These are phyloP conservation scores for Irpex lacteus DNA, from an alignment of 1,284 basidiomycete genomes.

Conservation along the genomic window DNA sequence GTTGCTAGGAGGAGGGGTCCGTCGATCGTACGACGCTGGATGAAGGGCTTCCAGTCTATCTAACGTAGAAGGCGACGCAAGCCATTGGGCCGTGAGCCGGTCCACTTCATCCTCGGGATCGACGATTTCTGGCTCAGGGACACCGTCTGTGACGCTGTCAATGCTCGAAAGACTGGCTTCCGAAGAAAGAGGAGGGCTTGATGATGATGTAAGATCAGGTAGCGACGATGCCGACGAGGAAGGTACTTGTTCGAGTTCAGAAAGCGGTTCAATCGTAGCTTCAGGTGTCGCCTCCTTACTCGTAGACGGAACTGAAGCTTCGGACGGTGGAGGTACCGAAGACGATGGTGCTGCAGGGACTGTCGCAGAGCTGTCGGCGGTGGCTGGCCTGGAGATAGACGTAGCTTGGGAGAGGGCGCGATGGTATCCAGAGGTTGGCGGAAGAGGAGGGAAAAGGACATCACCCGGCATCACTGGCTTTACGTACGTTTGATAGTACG, in stretches of 20 bases:
- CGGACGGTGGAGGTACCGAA: neutral
- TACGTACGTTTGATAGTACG: constrained; percentile 59
- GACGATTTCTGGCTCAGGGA: neutral
- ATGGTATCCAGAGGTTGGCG: constrained; percentile 44
- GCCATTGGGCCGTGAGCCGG: constrained; percentile 15
- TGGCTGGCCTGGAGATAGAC: constrained; percentile 26
- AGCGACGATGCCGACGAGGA: constrained; percentile 38
- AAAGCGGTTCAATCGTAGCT: neutral
- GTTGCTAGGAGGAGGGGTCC: neutral
- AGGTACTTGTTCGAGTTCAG: neutral
- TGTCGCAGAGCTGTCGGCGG: constrained; percentile 9
- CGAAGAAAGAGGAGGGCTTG: constrained; percentile 55
- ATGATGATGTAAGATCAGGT: constrained; percentile 67
- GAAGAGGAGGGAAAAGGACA: constrained; percentile 68
- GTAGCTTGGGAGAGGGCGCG: constrained; percentile 24
- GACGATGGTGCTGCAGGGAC: neutral
- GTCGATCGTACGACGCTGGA: neutral
- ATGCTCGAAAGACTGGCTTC: constrained; percentile 17
- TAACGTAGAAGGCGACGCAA: constrained; percentile 12
- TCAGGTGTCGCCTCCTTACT: neutral
- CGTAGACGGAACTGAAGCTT: neutral
- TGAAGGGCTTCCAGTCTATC: constrained; percentile 5
- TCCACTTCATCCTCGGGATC: constrained; percentile 17
- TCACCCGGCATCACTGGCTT: constrained; percentile 46
- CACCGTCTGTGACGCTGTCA: constrained; percentile 7